Evolutionary conservation across 1,284 basidiomycete species (phyloP).

Genomic region (Austroboletus novae-zelandiae): DNA sequence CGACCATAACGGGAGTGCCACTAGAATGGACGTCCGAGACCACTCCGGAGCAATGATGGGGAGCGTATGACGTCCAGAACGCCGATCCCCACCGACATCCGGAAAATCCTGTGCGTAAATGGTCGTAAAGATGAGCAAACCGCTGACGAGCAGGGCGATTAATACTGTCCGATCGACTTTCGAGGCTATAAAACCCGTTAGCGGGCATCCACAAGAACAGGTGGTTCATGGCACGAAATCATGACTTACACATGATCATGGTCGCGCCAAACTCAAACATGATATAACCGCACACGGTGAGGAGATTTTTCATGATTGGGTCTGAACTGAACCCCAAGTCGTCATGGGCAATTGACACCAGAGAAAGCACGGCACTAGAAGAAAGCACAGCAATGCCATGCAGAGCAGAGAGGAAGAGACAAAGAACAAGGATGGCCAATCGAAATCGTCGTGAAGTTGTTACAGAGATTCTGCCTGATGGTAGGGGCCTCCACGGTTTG

Average conservation of each 20-base stretch:
- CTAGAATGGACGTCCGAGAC: conserved; percentile 19
- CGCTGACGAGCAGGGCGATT: conserved; percentile 27
- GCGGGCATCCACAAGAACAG: background rate
- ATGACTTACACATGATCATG: conserved; percentile 29
- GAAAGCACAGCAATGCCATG: conserved; percentile 23
- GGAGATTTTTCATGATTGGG: conserved; percentile 30
- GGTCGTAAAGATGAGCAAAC: conserved; percentile 35
- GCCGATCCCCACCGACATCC: conserved; percentile 39
- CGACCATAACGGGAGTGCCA: conserved; percentile 19
- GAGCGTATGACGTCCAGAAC: conserved; percentile 39
- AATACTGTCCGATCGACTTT: conserved; percentile 15
- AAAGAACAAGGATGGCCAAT: conserved; percentile 29
- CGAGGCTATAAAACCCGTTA: background rate
- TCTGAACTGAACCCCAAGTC: conserved; percentile 21
- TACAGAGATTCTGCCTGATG: conserved; percentile 29
- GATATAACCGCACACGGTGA: conserved; percentile 29
- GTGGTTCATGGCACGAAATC: background rate
- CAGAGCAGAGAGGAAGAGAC: conserved; percentile 22
- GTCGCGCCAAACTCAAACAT: conserved; percentile 34
- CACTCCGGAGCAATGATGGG: conserved; percentile 35
- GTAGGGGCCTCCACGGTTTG: conserved; percentile 36
- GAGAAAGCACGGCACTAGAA: conserved; percentile 16
- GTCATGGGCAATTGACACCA: conserved; percentile 27
- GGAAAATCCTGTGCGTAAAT: conserved; percentile 43
- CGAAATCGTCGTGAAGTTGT: conserved; percentile 24